Evolutionary conservation across 176 grass and related monocot genomes (phyloP), one percentile per base, ranked within the genome.

Genomic region (Carex myosuroides): DNA sequence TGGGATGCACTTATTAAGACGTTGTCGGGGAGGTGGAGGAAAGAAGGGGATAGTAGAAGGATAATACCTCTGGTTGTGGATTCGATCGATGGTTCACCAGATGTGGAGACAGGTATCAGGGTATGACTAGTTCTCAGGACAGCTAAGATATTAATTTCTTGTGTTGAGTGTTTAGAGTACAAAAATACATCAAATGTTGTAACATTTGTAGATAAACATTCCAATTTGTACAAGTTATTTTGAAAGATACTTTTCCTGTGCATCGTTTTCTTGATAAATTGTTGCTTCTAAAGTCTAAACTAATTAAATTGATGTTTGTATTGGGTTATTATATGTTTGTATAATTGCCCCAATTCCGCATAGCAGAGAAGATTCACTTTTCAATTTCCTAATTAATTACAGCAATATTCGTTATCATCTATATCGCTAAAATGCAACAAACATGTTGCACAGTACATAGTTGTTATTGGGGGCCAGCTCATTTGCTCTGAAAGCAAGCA

Each of bases 1-100:
- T 83, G 81, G 81, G 81, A 66, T 24, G 10, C 58, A 20, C 7
- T 83, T 11, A 32, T 83, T 3, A 83, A 83, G 64, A 83, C 81
- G 1, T n/a, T 83, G 20, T 83, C 81, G 9, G 60, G 81, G 1
- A 33, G 81, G 41, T 83, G 62, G 62, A 83, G 62, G 3, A 83
- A 83, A 48, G 81, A 83, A 35, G 81, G 81, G 8, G 81, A 83
- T 7, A 69, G 60, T 83, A 69, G 16, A 83, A 63, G 81, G 26
- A 69, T 69, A 52, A 63, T 65, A 6, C 81, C 44, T 14, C 14
- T 83, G 8, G 48, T 54, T 24, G 6, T 66, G 5, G 20, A 52
- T 30, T 55, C 62, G 6, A 11, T 18, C 29, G 7, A 18, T 30
- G 6, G 61, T 24, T 53, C 39, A 26, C 7, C 42, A 10, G 81